Conservation (phyloP, 2,329 filamentous ascomycete genomes). For the Fusarium transvaalense region DNA sequence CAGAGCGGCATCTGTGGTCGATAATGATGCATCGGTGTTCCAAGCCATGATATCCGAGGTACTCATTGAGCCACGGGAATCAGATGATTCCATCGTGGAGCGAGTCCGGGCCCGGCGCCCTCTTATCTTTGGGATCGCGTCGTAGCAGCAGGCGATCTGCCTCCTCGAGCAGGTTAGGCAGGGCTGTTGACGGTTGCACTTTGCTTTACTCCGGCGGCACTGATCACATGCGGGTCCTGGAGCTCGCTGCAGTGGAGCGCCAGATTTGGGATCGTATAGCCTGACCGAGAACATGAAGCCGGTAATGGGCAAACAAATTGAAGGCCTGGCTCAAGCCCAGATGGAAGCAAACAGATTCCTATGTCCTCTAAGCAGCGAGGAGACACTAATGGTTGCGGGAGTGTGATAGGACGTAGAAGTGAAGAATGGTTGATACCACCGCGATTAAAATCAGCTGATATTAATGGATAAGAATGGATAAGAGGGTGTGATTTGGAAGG, state of each 20-base stretch:
- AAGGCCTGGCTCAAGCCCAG: background rate
- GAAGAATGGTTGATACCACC: background rate
- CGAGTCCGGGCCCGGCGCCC: slow-evolving; percentile 3
- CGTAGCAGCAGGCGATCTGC: slow-evolving; percentile 8
- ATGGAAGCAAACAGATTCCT: background rate
- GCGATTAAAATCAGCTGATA: background rate
- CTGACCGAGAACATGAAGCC: slow-evolving; percentile 16
- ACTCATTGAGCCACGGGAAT: background rate
- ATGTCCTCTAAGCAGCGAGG: background rate
- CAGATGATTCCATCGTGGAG: background rate
- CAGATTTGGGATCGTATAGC: slow-evolving; percentile 9
- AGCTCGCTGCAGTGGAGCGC: slow-evolving; percentile 7
- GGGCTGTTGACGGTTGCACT: slow-evolving; percentile 18
- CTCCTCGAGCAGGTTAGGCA: slow-evolving; percentile 7
- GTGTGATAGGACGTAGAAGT: background rate
- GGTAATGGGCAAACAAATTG: background rate
- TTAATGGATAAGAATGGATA: background rate
- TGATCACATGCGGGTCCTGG: slow-evolving; percentile 22
- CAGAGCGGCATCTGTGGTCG: background rate
- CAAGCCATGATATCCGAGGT: background rate
- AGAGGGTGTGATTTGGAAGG: background rate
- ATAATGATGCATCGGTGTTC: background rate
- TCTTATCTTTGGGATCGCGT: background rate
- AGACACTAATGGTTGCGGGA: background rate
- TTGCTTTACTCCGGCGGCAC: slow-evolving; percentile 22